Evolutionary conservation across 805 yeast genomes (phyloP).

Genomic region (Zygoascus biomembranicola): DNA sequence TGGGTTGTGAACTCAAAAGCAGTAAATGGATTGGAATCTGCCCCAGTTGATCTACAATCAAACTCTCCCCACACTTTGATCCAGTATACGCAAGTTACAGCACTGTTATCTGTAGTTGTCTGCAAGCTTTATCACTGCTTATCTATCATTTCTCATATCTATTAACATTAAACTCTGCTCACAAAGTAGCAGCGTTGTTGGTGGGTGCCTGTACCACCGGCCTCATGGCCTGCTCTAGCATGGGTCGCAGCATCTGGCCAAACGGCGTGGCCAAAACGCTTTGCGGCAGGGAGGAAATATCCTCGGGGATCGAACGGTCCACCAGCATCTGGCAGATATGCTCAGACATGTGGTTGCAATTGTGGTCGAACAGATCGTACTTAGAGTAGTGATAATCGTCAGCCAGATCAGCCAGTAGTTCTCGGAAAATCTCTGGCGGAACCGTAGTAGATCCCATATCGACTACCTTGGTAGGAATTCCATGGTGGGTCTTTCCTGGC

Average conservation of each 20-base stretch:
- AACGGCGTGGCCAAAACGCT: slow-evolving; percentile 43
- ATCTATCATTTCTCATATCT: too few species aligned
- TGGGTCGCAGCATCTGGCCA: slow-evolving; percentile 39
- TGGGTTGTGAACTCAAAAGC: too few species aligned
- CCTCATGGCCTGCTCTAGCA: slow-evolving; percentile 24
- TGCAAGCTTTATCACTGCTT: too few species aligned
- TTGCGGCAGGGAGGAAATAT: slow-evolving; percentile 45
- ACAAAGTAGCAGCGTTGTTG: slow-evolving; percentile 5
- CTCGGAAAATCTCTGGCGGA: slow-evolving; percentile 44
- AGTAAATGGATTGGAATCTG: too few species aligned
- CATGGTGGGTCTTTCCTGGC: slow-evolving; percentile 54
- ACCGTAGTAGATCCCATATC: slow-evolving; percentile 48
- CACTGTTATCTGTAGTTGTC: too few species aligned
- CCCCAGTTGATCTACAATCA: too few species aligned
- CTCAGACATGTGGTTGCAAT: slow-evolving; percentile 62
- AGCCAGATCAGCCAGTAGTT: slow-evolving; percentile 43
- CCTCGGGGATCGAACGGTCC: slow-evolving; percentile 45
- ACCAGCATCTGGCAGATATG: slow-evolving; percentile 49
- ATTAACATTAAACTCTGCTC: neutral
- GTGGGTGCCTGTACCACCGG: slow-evolving; percentile 14
- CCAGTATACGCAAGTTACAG: too few species aligned
- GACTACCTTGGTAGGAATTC: slow-evolving; percentile 44
- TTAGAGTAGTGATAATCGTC: slow-evolving; percentile 39
- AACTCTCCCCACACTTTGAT: too few species aligned
- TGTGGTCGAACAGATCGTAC: slow-evolving; percentile 53